Conservation (phyloP, 129 eudicot species). For the Centaurea solstitialis region DNA sequence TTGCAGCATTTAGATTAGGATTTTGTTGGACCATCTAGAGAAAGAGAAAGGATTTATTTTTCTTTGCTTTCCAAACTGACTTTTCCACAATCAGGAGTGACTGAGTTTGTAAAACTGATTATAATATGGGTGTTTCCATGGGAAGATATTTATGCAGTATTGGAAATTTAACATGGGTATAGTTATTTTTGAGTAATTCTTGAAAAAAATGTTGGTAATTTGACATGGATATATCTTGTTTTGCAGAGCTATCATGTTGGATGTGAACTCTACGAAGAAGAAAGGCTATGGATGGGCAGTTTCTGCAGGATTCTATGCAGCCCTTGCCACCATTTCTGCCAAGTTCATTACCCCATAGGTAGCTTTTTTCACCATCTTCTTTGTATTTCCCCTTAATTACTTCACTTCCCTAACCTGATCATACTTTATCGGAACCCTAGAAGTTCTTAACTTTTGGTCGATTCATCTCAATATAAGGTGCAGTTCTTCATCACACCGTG, state of each 20-base stretch:
- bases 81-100: no score
- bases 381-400: neutral
- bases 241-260: neutral
- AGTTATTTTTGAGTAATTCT: no score
- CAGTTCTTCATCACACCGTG: neutral
- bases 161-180: no score
- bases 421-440: conserved; percentile 24
- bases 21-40: neutral
- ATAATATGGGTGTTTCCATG: no score
- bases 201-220: no score
- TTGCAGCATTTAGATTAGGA: neutral
- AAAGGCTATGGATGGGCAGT: conserved; percentile 86
- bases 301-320: conserved; percentile 79
- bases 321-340: conserved; percentile 87
- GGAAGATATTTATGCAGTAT: no score
- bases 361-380: neutral
- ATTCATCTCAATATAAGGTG: neutral
- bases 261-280: conserved; percentile 42
- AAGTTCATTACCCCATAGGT: conserved; percentile 74
- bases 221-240: no score
- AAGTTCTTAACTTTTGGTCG: neutral
- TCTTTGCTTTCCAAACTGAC: no score
- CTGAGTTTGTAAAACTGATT: no score
- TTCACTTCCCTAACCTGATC: neutral
- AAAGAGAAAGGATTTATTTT: no score